Evolutionary conservation across 108 stramenopile species (phyloP).

Genomic region (Tribonema minus): DNA sequence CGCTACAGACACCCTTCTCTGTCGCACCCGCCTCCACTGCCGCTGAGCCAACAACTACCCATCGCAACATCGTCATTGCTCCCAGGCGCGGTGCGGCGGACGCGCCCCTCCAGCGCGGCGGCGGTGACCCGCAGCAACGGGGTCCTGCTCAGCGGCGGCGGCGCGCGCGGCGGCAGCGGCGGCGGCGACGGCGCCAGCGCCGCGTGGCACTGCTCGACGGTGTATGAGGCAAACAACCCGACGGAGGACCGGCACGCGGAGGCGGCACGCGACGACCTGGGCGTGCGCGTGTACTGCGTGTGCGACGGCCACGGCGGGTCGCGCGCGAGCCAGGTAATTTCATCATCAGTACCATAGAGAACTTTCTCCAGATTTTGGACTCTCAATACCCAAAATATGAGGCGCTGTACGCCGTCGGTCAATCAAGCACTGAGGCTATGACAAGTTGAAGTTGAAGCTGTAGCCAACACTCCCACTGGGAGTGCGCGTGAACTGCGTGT

Average conservation of each 20-base stretch:
- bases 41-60: no score
- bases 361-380: no score
- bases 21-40: no score
- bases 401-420: no score
- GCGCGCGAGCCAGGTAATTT: slow-evolving; percentile 25
- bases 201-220: slow-evolving; percentile 32
- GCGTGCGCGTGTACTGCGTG: slow-evolving; percentile 35
- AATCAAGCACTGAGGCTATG: no score
- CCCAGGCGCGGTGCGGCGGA: not conserved
- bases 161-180: not conserved
- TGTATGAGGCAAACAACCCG: slow-evolving; percentile 45
- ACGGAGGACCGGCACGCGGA: slow-evolving; percentile 41
- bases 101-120: not conserved
- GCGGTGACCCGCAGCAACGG: not conserved
- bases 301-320: slow-evolving; percentile 44
- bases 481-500: slow-evolving; percentile 30
- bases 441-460: no score
- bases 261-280: slow-evolving; percentile 2
- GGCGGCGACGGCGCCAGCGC: not conserved
- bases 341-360: no score
- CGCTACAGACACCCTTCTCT: not conserved
- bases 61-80: no score
- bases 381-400: no score
- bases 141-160: not conserved
- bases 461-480: no score